Evolutionary conservation across 1,284 basidiomycete species (phyloP), one percentile per base, ranked within the genome.

Genomic region (Cystobasidiaceae sp.): DNA sequence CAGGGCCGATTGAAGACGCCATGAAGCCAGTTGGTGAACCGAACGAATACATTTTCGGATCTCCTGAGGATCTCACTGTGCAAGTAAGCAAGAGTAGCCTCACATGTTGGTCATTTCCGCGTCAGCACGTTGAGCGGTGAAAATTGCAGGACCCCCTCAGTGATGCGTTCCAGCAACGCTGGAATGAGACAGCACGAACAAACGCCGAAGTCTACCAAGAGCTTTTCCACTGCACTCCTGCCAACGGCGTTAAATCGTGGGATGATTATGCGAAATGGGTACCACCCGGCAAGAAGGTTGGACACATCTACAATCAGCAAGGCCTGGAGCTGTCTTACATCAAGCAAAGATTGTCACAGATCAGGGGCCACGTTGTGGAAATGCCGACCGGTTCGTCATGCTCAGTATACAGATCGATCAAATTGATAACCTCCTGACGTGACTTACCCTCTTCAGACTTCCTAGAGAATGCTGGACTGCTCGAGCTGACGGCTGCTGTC

Each of bases 191-290:
- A 0, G 93, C 89, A 17, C 80, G 82, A 68, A 82, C 77, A 75
- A 94, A 96, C 76, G 81, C 90, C 54, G 86, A 87, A 72, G 81
- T 89, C 64, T 93, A 88, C 73, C 84, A 85, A 3, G 87, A 92
- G 75, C 76, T 93, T 56, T 93, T 93, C 82, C 82, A 84, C 43
- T 84, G 86, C 55, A 84, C 93, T 6, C 92, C 93, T 0, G 86
- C 85, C 23, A 88, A 93, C 75, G 78, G 86, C 28, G 87, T 93
- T 58, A 81, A 84, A 70, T 67, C 27, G 6, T 76, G 72, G 72
- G 49, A 21, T 21, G 82, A 84, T 5, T 94, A 93, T 75, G 85
- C 86, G 66, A 55, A 45, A 0, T 68, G 32, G 43, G 65, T 65
- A 61, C 75, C 68, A 70, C 72, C 55, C 46, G 63, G 48, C 44